Conservation (phyloP, 2,329 filamentous ascomycete species). For the Cladophialophora psammophila region DNA sequence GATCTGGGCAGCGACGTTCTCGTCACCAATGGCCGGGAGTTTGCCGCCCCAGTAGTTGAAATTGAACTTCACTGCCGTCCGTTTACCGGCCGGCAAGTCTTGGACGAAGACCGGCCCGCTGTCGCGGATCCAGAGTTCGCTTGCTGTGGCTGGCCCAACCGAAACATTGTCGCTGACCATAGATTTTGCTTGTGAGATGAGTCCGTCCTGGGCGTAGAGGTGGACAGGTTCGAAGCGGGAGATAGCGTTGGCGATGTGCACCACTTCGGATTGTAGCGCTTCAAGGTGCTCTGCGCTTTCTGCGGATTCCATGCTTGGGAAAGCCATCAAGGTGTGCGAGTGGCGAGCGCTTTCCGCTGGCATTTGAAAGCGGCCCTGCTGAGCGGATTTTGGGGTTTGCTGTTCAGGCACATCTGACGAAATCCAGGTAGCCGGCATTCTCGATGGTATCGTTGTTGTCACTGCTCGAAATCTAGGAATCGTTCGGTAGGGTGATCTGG, state of each 20-base stretch:
- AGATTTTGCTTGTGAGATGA: conserved; percentile 31
- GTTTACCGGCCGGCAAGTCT: conserved; percentile 28
- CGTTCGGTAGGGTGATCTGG: neutral
- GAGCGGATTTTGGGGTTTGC: neutral
- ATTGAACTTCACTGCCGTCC: conserved; percentile 29
- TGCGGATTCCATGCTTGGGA: conserved; percentile 17
- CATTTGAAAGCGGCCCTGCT: conserved; percentile 20
- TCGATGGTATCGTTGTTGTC: neutral
- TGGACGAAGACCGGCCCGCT: conserved; percentile 43
- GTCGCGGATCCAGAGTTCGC: conserved; percentile 46
- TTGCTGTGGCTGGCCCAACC: conserved; percentile 37
- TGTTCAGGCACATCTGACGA: neutral
- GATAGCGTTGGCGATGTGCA: conserved; percentile 17
- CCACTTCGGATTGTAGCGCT: conserved; percentile 22
- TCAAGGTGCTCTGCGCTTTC: conserved; percentile 18
- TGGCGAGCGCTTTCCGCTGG: conserved; percentile 21
- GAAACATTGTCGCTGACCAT: conserved; percentile 26
- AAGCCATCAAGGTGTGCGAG: conserved; percentile 24
- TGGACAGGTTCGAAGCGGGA: conserved; percentile 45
- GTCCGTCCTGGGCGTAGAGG: conserved; percentile 42
- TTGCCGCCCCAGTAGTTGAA: conserved; percentile 36
- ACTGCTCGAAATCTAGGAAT: neutral
- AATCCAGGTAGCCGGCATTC: neutral
- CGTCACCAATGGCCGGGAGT: conserved; percentile 26
- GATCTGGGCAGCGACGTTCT: conserved; percentile 26